Evolutionary conservation across 805 yeast species (phyloP).

Genomic region (Pichia insulana): DNA sequence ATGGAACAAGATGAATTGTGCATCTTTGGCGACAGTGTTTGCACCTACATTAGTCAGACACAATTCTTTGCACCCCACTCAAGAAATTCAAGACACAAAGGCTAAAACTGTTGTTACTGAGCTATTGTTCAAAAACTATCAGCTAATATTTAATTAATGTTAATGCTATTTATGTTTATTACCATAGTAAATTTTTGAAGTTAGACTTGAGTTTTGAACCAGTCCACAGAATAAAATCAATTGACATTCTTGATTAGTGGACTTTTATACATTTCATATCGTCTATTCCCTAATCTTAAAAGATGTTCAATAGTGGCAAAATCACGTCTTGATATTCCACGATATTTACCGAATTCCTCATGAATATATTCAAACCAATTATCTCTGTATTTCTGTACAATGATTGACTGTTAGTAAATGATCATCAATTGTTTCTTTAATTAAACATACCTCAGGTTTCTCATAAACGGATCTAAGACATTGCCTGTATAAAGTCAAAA

Average conservation of each 20-base stretch:
- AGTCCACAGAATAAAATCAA: too few relatives aligned
- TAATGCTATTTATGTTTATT: neutral
- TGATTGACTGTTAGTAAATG: constrained; percentile 1
- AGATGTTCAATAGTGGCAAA: constrained; percentile 82
- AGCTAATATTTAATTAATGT: constrained; percentile 22
- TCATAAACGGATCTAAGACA: constrained; percentile 37
- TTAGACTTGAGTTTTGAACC: neutral
- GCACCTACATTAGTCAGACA: constrained; percentile 89
- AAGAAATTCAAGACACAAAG: constrained; percentile 80
- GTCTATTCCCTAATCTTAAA: constrained; percentile 63
- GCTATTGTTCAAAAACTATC: constrained; percentile 47
- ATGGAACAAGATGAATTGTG: constrained; percentile 71
- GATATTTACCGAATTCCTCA: constrained; percentile 54
- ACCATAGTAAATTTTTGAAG: neutral
- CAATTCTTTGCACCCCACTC: constrained; percentile 48
- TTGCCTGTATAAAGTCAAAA: constrained; percentile 38
- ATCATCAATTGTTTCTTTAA: neutral
- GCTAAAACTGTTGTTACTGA: constrained; percentile 72
- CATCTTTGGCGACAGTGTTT: constrained; percentile 83
- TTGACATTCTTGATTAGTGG: constrained; percentile 65
- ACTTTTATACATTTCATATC: constrained; percentile 63
- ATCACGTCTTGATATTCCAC: constrained; percentile 59
- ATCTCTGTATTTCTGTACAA: constrained; percentile 21
- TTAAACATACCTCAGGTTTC: constrained; percentile 35
- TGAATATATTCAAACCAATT: constrained; percentile 29